Conservation (phyloP, 768 basidiomycete species). For the Russula compacta region DNA sequence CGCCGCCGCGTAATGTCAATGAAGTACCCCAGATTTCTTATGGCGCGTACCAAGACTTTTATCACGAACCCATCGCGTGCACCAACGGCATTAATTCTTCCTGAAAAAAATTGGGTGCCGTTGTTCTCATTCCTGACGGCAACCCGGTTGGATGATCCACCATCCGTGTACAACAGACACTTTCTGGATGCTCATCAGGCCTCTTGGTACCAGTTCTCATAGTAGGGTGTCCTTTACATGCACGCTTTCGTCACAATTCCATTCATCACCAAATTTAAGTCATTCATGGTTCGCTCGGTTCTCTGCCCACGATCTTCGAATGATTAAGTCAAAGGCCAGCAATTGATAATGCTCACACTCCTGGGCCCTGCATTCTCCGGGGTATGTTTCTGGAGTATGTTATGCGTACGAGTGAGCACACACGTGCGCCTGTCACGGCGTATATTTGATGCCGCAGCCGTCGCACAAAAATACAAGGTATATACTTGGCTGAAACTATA, state of each 20-base stretch:
- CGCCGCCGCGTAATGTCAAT: too few relatives aligned
- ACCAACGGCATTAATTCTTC: conserved; percentile 15
- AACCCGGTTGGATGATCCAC: too few relatives aligned
- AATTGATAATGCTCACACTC: too few relatives aligned
- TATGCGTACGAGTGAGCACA: too few relatives aligned
- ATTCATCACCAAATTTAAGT: too few relatives aligned
- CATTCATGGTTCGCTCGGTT: not conserved
- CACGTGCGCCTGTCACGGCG: too few relatives aligned
- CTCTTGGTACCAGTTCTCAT: not conserved
- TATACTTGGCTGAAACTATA: not conserved
- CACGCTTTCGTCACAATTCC: not conserved
- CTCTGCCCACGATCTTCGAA: too few relatives aligned
- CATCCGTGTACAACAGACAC: not conserved
- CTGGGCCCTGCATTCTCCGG: too few relatives aligned
- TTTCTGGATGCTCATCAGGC: not conserved
- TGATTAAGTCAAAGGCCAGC: too few relatives aligned
- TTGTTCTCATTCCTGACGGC: conserved; percentile 20
- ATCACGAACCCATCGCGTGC: conserved; percentile 33
- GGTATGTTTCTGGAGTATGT: too few relatives aligned
- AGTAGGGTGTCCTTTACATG: not conserved
- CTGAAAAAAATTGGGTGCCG: conserved; percentile 35
- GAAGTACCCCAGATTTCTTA: not conserved
- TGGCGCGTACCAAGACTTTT: conserved; percentile 23
- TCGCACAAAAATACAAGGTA: not conserved
- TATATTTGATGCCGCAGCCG: not conserved